Base-by-base conservation (phyloP, 345 rosid species). In the Bretschneidera sinensis region DNA sequence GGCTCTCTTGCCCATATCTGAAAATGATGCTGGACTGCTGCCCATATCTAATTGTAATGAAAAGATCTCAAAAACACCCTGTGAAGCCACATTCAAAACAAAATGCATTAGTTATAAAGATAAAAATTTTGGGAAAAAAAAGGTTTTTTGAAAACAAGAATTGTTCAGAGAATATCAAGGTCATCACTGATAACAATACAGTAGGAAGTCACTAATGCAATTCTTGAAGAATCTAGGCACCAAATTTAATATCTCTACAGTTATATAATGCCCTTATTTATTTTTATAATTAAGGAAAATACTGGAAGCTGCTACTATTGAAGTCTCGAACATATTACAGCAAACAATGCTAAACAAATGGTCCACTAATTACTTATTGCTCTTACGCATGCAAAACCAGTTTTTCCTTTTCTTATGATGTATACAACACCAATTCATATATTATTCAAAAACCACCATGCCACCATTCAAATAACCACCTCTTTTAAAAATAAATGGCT, bases 1-100 rank as follows among this genome's bases (percentile, higher is more conserved):
- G 63, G 95, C 86, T 70, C 64, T 80, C 76, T 80, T 85, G 67
- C 90, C 97, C 57, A 89, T 74, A 62, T 87, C 97, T 6, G 76
- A 64, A 74, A 87, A 89, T 18, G 87, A 85, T 49, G 86, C 84
- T n/a, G 95, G 97, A 67, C 80, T 79, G 66, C 80, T 57, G 25
- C 75, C 82, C 91, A 86, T 87, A 74, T 78, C 72, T 56, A 43
- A 62, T 64, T 22, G 20, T 58, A 35, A 57, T 25, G 25, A 63
- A 49, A 33, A 48, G 28, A 24, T 60, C 24, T 34, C 58, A 71
- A 67, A 55, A 22, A 57, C 64, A 60, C 43, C 62, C 77, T 64
- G 45, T 16, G 19, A 53, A 60, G 1, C 45, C 45, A 39, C 35
- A 31, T 4, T 31, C 24, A 61, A 21, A 21, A 18, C 48, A 71